Conservation (phyloP, 176 grass and related monocot genomes). For the Carex parvula region DNA sequence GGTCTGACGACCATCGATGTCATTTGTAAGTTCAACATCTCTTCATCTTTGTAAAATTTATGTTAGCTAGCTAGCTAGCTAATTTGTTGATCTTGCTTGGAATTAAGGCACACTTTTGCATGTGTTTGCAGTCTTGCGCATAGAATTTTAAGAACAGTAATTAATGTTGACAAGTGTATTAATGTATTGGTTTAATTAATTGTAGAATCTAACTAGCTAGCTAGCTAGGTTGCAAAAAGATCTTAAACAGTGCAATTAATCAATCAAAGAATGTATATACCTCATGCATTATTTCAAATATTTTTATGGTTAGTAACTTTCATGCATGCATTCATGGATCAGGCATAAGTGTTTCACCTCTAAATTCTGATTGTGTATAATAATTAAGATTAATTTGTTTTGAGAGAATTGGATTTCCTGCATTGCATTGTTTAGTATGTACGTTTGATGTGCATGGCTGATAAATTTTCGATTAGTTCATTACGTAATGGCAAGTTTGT, state of each 20-base stretch:
- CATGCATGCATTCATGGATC: background rate
- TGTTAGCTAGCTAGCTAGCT: background rate
- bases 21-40: constrained; percentile 38
- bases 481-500: too few relatives aligned
- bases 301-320: background rate
- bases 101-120: background rate
- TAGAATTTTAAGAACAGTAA: background rate
- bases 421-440: background rate
- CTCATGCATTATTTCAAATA: background rate
- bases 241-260: too few relatives aligned
- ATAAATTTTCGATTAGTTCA: too few relatives aligned
- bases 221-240: background rate
- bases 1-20: constrained; percentile 78
- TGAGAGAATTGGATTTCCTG: background rate
- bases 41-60: background rate
- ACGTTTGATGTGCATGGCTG: too few relatives aligned
- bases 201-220: background rate
- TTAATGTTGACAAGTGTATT: background rate
- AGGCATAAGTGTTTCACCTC: background rate
- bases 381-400: background rate
- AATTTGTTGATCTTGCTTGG: background rate
- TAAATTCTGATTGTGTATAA: background rate
- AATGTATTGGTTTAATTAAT: background rate
- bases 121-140: background rate
- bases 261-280: background rate